phyloP scores from a whole-genome alignment of 2,329 filamentous ascomycete species.

The Myriangium duriaei region DNA sequence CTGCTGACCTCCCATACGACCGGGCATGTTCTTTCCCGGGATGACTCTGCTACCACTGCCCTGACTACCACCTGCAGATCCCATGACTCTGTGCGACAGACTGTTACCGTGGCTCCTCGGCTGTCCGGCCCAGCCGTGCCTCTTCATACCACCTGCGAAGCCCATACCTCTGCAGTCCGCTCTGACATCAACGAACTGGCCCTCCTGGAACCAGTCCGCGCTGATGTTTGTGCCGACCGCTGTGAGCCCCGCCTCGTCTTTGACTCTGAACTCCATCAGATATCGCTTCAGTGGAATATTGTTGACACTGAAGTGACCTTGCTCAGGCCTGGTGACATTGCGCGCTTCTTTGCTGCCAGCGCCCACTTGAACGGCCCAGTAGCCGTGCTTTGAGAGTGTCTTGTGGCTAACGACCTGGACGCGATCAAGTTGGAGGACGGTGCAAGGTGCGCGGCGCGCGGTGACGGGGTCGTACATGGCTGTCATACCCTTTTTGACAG shows the following conservation, averaged over 20 bases:
- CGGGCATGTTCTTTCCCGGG: slow-evolving; percentile 96
- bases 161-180: slow-evolving; percentile 76
- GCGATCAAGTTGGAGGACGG: slow-evolving; percentile 83
- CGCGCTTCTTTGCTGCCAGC: slow-evolving; percentile 58
- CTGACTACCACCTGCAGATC: slow-evolving; percentile 79
- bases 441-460: slow-evolving; percentile 69
- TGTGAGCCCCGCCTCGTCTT: slow-evolving; percentile 57
- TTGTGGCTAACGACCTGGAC: slow-evolving; percentile 84
- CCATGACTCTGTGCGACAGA: slow-evolving; percentile 82
- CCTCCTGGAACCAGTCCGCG: slow-evolving; percentile 83
- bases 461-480: slow-evolving; percentile 69
- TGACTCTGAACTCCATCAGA: slow-evolving; percentile 79
- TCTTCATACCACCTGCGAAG: slow-evolving; percentile 96
- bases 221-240: slow-evolving; percentile 62
- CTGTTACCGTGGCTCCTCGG: slow-evolving; percentile 91
- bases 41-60: slow-evolving; percentile 84
- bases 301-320: slow-evolving; percentile 79
- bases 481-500: slow-evolving; percentile 91
- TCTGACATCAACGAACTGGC: slow-evolving; percentile 80
- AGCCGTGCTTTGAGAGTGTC: slow-evolving; percentile 68
- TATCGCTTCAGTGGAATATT: slow-evolving; percentile 73
- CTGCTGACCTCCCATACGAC: slow-evolving; percentile 81
- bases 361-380: slow-evolving; percentile 88
- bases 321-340: slow-evolving; percentile 68
- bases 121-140: slow-evolving; percentile 80